phyloP scores from a whole-genome alignment of 177 flowering plant genomes.

The Vitis hybrid region DNA sequence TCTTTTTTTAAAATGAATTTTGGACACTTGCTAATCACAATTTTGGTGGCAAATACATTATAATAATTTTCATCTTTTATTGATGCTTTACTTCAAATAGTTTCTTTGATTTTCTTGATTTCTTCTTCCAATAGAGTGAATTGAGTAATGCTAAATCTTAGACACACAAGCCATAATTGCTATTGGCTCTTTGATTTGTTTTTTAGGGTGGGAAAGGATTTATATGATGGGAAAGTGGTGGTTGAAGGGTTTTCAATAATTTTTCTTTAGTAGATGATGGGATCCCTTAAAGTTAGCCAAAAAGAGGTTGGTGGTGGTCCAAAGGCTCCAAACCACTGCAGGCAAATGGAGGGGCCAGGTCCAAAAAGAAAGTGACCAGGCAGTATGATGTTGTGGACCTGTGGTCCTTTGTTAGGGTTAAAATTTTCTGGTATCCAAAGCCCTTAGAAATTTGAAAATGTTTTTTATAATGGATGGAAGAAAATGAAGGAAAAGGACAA shows the following conservation, averaged over 20 bases:
- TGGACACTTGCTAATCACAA: too few relatives aligned
- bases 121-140: too few relatives aligned
- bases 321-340: conserved; percentile 7
- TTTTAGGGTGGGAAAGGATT: too few relatives aligned
- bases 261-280: neutral
- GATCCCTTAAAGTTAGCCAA: neutral
- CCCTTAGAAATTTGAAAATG: neutral
- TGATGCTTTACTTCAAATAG: too few relatives aligned
- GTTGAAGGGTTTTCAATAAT: neutral
- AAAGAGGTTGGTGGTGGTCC: neutral
- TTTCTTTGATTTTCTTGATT: too few relatives aligned
- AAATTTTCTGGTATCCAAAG: conserved; percentile 12
- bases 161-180: too few relatives aligned
- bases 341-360: neutral
- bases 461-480: neutral
- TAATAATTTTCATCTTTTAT: too few relatives aligned
- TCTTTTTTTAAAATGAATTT: too few relatives aligned
- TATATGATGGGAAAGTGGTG: too few relatives aligned
- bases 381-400: conserved; percentile 3
- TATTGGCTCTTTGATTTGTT: too few relatives aligned
- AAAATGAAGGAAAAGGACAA: conserved; percentile 1
- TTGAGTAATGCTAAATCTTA: too few relatives aligned
- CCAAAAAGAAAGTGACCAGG: neutral
- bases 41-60: too few relatives aligned
- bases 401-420: neutral